A percentile compares a stretch with the other conserved stretches of the same genome.
Conservation (phyloP, 345 rosid genomes). For the Raphanus raphanistrum region DNA sequence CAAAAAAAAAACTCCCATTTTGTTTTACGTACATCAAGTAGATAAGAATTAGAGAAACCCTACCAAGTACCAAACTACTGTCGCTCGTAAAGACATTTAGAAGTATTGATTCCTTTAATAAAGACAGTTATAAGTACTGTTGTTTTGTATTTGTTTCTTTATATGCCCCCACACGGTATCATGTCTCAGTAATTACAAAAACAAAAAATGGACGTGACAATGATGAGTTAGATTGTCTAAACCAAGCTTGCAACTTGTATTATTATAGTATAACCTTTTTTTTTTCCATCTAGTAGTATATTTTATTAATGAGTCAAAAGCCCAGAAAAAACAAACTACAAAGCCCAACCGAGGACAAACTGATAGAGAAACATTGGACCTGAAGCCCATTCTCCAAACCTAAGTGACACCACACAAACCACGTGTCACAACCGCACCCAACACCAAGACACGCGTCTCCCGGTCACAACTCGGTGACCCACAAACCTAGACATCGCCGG, state of each 20-base stretch:
- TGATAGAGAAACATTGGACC: too few relatives aligned
- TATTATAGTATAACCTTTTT: neutral
- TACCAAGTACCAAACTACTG: slow-evolving; percentile 9
- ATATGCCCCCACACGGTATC: slow-evolving; percentile 32
- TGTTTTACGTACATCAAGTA: slow-evolving; percentile 8
- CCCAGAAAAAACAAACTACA: too few relatives aligned
- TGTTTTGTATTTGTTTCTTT: slow-evolving; percentile 25
- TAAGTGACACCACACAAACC: too few relatives aligned
- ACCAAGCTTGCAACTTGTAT: slow-evolving; percentile 31
- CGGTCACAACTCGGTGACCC: too few relatives aligned
- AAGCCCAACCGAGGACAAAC: too few relatives aligned
- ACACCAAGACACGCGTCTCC: too few relatives aligned
- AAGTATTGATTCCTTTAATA: slow-evolving; percentile 9
- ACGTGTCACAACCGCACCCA: too few relatives aligned
- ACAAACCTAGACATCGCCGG: too few relatives aligned
- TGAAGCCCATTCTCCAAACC: too few relatives aligned
- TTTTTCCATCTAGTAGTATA: too few relatives aligned
- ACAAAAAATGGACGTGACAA: slow-evolving; percentile 14
- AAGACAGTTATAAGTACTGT: neutral
- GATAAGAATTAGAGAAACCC: slow-evolving; percentile 23
- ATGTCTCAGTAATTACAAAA: slow-evolving; percentile 19
- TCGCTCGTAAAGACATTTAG: slow-evolving; percentile 5
- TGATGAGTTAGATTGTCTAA: slow-evolving; percentile 32
- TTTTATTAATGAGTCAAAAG: too few relatives aligned
- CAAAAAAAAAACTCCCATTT: neutral